Conservation (phyloP, 108 stramenopile species). For the Pseudonitzschia multistriata region DNA sequence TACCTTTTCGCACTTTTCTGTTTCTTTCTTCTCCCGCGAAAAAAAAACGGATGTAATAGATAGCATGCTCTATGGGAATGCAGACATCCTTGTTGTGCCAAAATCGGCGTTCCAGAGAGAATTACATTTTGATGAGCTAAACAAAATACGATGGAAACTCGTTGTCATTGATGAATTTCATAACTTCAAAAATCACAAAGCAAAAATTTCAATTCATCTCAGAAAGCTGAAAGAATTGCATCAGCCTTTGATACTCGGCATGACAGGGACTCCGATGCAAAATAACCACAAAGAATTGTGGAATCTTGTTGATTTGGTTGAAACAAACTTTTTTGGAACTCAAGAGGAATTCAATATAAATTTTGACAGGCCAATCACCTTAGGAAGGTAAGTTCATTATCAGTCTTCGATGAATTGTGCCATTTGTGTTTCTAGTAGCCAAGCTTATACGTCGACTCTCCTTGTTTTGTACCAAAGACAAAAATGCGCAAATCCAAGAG, state of each 20-base stretch:
- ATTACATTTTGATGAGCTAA: slow-evolving; percentile 22
- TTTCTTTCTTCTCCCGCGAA: slow-evolving; percentile 39
- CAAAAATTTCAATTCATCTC: slow-evolving; percentile 30
- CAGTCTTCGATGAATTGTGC: neutral
- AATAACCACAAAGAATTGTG: slow-evolving; percentile 76
- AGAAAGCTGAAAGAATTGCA: slow-evolving; percentile 27
- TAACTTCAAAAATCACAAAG: slow-evolving; percentile 55
- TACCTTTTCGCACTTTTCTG: slow-evolving; percentile 77
- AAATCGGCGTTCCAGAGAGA: slow-evolving; percentile 48
- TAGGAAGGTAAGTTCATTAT: slow-evolving; percentile 44
- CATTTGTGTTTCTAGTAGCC: neutral
- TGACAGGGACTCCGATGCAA: slow-evolving; percentile 68
- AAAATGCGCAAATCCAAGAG: slow-evolving; percentile 34
- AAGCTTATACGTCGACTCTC: neutral
- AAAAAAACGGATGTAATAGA: slow-evolving; percentile 43
- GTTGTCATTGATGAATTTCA: slow-evolving; percentile 85
- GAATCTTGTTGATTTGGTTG: slow-evolving; percentile 75
- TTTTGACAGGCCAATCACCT: slow-evolving; percentile 55
- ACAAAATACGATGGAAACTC: slow-evolving; percentile 65
- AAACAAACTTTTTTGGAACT: slow-evolving; percentile 58
- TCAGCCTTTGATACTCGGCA: slow-evolving; percentile 38
- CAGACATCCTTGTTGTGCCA: slow-evolving; percentile 67
- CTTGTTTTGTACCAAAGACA: slow-evolving; percentile 12
- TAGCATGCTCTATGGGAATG: slow-evolving; percentile 43
- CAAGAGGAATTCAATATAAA: slow-evolving; percentile 52